phyloP scores from a whole-genome alignment of 1,284 basidiomycete species.

The Heterobasidion irregulare region DNA sequence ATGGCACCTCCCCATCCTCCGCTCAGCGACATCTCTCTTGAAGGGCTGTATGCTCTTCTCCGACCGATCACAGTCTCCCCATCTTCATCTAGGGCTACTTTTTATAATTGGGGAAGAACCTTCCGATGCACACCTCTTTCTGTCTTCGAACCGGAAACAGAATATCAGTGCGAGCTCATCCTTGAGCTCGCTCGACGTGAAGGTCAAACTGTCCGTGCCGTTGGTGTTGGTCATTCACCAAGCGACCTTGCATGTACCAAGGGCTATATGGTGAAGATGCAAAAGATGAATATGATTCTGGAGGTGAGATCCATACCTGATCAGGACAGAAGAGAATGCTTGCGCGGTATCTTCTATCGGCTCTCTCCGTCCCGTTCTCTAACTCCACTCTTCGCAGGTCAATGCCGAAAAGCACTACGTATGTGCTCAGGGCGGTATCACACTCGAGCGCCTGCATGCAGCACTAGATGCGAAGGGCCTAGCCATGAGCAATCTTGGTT shows the following conservation, averaged over 20 bases:
- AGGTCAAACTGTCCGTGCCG: slow-evolving; percentile 67
- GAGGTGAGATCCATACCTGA: slow-evolving; percentile 40
- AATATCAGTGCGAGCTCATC: slow-evolving; percentile 68
- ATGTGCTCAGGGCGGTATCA: slow-evolving; percentile 73
- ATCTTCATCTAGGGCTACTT: slow-evolving; percentile 32
- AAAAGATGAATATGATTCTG: slow-evolving; percentile 58
- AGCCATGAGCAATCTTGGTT: slow-evolving; percentile 90
- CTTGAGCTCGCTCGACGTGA: slow-evolving; percentile 81
- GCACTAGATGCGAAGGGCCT: slow-evolving; percentile 64
- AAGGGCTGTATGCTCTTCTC: slow-evolving; percentile 41
- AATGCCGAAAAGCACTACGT: slow-evolving; percentile 66
- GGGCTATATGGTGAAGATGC: slow-evolving; percentile 77
- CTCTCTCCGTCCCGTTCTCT: slow-evolving; percentile 7
- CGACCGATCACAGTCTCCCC: slow-evolving; percentile 41
- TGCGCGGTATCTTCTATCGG: background rate
- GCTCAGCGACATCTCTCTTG: slow-evolving; percentile 19
- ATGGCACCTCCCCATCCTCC: slow-evolving; percentile 1
- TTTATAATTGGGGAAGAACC: slow-evolving; percentile 68
- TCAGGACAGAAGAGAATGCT: too few relatives aligned
- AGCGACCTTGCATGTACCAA: slow-evolving; percentile 86
- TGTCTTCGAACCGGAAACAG: slow-evolving; percentile 73
- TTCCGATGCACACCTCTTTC: slow-evolving; percentile 56
- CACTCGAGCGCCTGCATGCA: slow-evolving; percentile 63
- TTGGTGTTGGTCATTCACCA: slow-evolving; percentile 89
- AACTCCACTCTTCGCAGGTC: slow-evolving; percentile 38